Base-by-base conservation (phyloP, 2,329 filamentous ascomycete species). In the Clarireedia hainanense region DNA sequence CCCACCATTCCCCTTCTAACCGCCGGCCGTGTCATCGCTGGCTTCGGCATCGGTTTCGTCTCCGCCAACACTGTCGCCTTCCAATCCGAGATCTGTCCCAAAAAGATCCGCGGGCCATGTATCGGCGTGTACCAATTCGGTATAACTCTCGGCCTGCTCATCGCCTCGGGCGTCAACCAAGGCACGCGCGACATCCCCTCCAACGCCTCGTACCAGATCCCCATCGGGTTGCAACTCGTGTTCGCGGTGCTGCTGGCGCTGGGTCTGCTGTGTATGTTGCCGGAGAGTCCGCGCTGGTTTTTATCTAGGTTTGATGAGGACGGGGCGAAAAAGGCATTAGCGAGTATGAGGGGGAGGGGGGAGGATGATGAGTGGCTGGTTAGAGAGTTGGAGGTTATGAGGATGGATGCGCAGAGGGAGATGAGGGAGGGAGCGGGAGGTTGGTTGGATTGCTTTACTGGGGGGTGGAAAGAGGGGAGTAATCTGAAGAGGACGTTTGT, bases 101-200 rank as follows among this genome's bases (percentile, higher is more conserved):
- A 80, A 70, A 87, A 86, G 70, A 84, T 92, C 61, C 82, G 88
- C 67, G 88, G 88, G 67, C 83, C 86, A 50, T 79, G 91, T 50
- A 86, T 91, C 14, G 81, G 85, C 4, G 86, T 80, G 5, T 91
- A 91, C 75, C 88, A 91, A 70, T 91, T 91, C 76, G 88, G 83
- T 70, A 85, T 91, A 70, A 91, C 87, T 57, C 79, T 91, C 60
- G 89, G 88, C 72, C 75, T 94, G 59, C 76, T 92, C 69, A 72
- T 92, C 58, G 88, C 88, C 17, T 80, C 87, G 2, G 82, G 82
- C 63, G 81, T 94, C 63, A 81, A 85, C 71, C 90, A 92, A 69
- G 84, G 72, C 46, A 88, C 85, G 54, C 71, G 89, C 71, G 63
- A 81, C 60, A 77, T 79, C 61, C 68, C 64, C 15, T 80, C 86